phyloP scores from a whole-genome alignment of 306 rosid genomes.

The Sicyos baderoa region DNA sequence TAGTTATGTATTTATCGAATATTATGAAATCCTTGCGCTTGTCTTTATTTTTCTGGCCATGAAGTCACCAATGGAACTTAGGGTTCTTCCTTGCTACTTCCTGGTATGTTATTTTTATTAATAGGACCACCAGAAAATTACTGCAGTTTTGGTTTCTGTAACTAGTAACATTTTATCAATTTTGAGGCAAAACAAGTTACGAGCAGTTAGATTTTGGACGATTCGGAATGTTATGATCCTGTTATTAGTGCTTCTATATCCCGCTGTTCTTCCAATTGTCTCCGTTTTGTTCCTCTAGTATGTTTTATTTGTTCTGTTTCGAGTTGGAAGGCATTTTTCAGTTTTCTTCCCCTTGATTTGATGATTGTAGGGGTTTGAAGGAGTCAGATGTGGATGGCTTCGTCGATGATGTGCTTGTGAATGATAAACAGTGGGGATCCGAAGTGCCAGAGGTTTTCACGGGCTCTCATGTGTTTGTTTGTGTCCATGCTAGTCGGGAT shows the following conservation, averaged over 20 bases:
- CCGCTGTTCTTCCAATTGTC: background rate
- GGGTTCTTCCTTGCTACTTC: background rate
- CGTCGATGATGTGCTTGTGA: slow-evolving; percentile 77
- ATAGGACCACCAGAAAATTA: background rate
- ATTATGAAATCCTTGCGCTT: background rate
- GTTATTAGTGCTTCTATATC: background rate
- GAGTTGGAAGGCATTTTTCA: too few species aligned
- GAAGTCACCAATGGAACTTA: background rate
- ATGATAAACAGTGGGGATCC: slow-evolving; percentile 51
- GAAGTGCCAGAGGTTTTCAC: slow-evolving; percentile 38
- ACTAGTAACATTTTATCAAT: background rate
- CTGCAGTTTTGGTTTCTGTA: background rate
- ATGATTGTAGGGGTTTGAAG: slow-evolving; percentile 50
- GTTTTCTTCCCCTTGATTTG: background rate
- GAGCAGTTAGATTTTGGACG: background rate
- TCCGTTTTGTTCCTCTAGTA: background rate
- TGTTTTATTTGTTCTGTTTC: background rate
- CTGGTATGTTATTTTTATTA: background rate
- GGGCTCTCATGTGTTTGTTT: slow-evolving; percentile 78
- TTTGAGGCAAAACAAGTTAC: background rate
- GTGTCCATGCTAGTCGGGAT: slow-evolving; percentile 90
- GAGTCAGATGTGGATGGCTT: slow-evolving; percentile 64
- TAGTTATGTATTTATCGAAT: background rate
- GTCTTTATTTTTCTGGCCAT: background rate
- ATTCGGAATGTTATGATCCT: background rate